Conservation (phyloP, 2,329 filamentous ascomycete species). For the Aspergillus tamarii region DNA sequence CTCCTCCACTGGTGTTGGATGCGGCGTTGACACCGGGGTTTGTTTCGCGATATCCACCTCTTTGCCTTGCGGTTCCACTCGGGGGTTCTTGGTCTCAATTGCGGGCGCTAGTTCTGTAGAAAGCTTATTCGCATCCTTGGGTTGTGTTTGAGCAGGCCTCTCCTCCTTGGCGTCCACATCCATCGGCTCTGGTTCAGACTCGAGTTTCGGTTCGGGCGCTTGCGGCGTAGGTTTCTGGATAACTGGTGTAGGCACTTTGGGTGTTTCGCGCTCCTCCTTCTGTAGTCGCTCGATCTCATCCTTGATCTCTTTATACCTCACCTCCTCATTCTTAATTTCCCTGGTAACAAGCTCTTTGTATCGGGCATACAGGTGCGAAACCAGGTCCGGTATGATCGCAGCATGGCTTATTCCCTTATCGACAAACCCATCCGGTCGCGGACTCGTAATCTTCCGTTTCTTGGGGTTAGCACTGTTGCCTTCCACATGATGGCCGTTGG, state of each 20-base stretch:
- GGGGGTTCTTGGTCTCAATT: constrained; percentile 10
- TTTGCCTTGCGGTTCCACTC: constrained; percentile 15
- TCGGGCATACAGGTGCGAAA: constrained; percentile 72
- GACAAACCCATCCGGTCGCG: constrained; percentile 65
- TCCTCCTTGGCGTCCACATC: constrained; percentile 34
- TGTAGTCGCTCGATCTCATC: constrained; percentile 72
- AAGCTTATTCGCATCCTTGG: constrained; percentile 6
- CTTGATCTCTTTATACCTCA: constrained; percentile 64
- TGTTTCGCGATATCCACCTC: constrained; percentile 13
- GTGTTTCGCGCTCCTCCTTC: constrained; percentile 58
- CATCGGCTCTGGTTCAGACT: constrained; percentile 29
- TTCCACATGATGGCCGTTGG: constrained; percentile 35
- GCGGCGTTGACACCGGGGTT: constrained; percentile 6
- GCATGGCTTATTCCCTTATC: constrained; percentile 66
- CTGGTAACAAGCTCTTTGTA: constrained; percentile 72
- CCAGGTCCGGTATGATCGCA: constrained; percentile 69
- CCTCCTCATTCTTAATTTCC: constrained; percentile 75
- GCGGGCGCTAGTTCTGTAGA: constrained; percentile 10
- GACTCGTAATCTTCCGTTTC: constrained; percentile 75
- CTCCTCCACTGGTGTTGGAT: constrained; percentile 8
- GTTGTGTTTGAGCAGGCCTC: constrained; percentile 17
- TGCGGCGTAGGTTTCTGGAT: constrained; percentile 12
- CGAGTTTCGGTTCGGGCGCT: constrained; percentile 16
- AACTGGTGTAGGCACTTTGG: constrained; percentile 7
- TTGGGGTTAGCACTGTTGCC: constrained; percentile 53